Evolutionary conservation across 495 filamentous ascomycete genomes (phyloP), one percentile per base, ranked within the genome.

Genomic region (Hypoxylon trugodes): DNA sequence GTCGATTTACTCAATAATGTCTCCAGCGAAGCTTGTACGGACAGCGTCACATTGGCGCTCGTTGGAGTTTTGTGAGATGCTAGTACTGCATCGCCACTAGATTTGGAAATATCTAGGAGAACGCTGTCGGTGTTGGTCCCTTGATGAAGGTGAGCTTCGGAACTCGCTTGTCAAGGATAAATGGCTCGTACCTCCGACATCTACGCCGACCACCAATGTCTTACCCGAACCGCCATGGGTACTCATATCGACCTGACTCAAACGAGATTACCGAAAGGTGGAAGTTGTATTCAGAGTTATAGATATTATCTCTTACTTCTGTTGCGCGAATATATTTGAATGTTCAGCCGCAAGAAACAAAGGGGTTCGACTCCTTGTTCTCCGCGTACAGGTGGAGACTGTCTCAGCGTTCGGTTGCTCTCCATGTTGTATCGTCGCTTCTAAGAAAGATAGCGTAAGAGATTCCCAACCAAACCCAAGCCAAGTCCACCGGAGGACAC

Each of bases 41-140:
- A 81, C 32, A 65, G 61, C 4, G 78, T 81, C 4, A 82, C 76
- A 65, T 84, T 73, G 0, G 76, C 77, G 9, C 79, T 66, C 10
- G 69, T 69, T 30, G 66, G 61, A 6, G 62, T 57, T 50, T 72
- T 69, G 36, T 55, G 48, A 9, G 46, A 51, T 21, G 61, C 48
- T 6, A 69, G 19, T 18, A 71, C 50, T 1, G 60, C 69, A 38
- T 60, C 56, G 21, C 13, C 61, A 36, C 19, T 54, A 35, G 61
- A 33, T 10, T 56, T 59, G 48, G 48, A 28, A 16, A 51, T 51
- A 36, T 61, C 46, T 10, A 67, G 30, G 32, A 62, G 30, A 19
- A 60, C 63, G 22, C 38, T 49, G 37, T 67, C 63, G 9, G 63
- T 67, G 35, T 66, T 66, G 19, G 62, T 66, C 13, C 56, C 45